Conservation (phyloP, 2,329 filamentous ascomycete species). For the Teratosphaeria nubilosa region DNA sequence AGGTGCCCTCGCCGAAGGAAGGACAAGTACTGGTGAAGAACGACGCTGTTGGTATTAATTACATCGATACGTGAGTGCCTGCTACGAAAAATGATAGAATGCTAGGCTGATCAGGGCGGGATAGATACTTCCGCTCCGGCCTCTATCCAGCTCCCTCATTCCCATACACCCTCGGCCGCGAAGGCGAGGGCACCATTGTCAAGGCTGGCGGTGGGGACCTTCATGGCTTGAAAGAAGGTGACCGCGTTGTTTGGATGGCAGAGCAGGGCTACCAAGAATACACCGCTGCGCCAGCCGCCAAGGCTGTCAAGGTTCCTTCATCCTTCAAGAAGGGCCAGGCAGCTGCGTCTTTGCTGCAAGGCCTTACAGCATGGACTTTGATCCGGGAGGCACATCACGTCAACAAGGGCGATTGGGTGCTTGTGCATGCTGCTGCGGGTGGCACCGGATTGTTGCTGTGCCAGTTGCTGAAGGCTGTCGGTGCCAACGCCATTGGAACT, state of each 20-base stretch:
- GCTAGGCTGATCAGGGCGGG: not conserved
- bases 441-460: constrained; percentile 67
- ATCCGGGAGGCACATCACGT: constrained; percentile 64
- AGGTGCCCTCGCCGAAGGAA: constrained; percentile 57
- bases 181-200: constrained; percentile 63
- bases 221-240: constrained; percentile 50
- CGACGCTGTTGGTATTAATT: constrained; percentile 72
- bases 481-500: constrained; percentile 70
- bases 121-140: constrained; percentile 70
- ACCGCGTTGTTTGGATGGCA: constrained; percentile 61
- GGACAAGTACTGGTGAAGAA: constrained; percentile 73
- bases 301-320: constrained; percentile 54
- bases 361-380: constrained; percentile 71
- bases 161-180: constrained; percentile 69
- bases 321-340: constrained; percentile 51
- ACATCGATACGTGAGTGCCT: constrained; percentile 61
- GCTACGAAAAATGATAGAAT: constrained; percentile 1
- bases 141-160: constrained; percentile 61
- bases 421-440: constrained; percentile 78
- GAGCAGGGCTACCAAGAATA: constrained; percentile 50
- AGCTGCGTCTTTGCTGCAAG: constrained; percentile 65
- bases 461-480: constrained; percentile 62
- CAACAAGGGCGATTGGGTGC: constrained; percentile 65
- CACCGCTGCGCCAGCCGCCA: constrained; percentile 42
- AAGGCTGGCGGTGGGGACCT: constrained; percentile 46